Evolutionary conservation across 2,329 filamentous ascomycete species (phyloP).

Genomic region (Trichoderma semiorbis): DNA sequence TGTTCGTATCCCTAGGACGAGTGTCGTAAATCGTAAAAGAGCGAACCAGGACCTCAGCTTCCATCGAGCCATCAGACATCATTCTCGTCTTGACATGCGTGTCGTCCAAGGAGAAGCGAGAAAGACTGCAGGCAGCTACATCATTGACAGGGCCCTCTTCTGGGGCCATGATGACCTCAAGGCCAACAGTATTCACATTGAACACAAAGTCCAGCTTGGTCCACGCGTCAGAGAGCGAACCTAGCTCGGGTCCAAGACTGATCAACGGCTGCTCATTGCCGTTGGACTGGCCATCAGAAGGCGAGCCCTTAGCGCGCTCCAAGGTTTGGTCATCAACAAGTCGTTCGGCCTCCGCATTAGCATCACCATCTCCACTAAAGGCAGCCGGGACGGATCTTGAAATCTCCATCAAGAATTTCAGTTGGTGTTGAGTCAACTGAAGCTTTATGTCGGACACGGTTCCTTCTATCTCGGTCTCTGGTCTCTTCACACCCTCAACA

Average conservation of each 20-base stretch:
- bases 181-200: slow-evolving; percentile 77
- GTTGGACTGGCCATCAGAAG: slow-evolving; percentile 30
- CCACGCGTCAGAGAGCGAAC: slow-evolving; percentile 69
- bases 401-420: slow-evolving; percentile 84
- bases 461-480: slow-evolving; percentile 88
- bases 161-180: slow-evolving; percentile 79
- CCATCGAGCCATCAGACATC: slow-evolving; percentile 85
- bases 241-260: slow-evolving; percentile 67
- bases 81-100: slow-evolving; percentile 89
- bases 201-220: slow-evolving; percentile 92
- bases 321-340: slow-evolving; percentile 62
- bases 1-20: slow-evolving; percentile 83
- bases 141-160: slow-evolving; percentile 76
- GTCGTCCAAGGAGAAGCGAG: slow-evolving; percentile 90
- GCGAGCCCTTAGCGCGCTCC: slow-evolving; percentile 45
- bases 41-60: slow-evolving; percentile 88
- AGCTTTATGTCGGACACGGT: slow-evolving; percentile 92
- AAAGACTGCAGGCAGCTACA: slow-evolving; percentile 75
- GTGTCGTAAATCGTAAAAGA: slow-evolving; percentile 95
- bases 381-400: slow-evolving; percentile 83
- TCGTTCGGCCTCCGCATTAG: slow-evolving; percentile 69
- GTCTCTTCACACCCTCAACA: slow-evolving; percentile 68
- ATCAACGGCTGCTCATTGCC: slow-evolving; percentile 43
- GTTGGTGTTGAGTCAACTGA: slow-evolving; percentile 81
- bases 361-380: slow-evolving; percentile 66